phyloP scores from a whole-genome alignment of 2,329 filamentous ascomycete species.

The Hypomyces rosellus region DNA sequence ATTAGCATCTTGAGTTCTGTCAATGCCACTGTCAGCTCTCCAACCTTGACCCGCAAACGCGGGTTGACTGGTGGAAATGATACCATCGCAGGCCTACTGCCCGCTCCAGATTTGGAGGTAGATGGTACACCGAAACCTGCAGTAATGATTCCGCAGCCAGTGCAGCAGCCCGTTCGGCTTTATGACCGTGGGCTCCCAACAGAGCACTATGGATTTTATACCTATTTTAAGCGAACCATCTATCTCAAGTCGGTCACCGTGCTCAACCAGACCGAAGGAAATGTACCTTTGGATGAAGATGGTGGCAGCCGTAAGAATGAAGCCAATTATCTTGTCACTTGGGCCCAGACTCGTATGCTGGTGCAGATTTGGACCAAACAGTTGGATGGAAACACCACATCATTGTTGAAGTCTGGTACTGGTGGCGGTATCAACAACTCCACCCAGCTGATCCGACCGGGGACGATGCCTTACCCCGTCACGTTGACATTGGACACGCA shows the following conservation, averaged over 20 bases:
- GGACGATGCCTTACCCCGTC: slow-evolving; percentile 58
- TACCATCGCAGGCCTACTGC: slow-evolving; percentile 40
- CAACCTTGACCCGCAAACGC: slow-evolving; percentile 16
- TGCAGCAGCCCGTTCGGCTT: slow-evolving; percentile 73
- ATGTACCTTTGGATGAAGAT: slow-evolving; percentile 43
- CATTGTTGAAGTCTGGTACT: slow-evolving; percentile 23
- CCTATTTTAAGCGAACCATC: slow-evolving; percentile 81
- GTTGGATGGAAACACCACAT: slow-evolving; percentile 38
- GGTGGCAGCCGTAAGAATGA: slow-evolving; percentile 49
- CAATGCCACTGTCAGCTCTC: slow-evolving; percentile 26
- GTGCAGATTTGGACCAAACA: slow-evolving; percentile 59
- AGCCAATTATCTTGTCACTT: slow-evolving; percentile 51
- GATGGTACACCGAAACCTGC: slow-evolving; percentile 71
- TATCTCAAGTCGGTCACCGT: slow-evolving; percentile 60
- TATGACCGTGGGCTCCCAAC: slow-evolving; percentile 74
- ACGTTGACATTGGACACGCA: slow-evolving; percentile 57
- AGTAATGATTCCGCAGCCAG: slow-evolving; percentile 62
- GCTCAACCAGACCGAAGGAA: slow-evolving; percentile 39
- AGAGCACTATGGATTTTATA: slow-evolving; percentile 93
- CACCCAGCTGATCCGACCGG: slow-evolving; percentile 37
- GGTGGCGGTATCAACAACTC: slow-evolving; percentile 22
- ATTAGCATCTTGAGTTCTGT: slow-evolving; percentile 60
- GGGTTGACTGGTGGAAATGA: slow-evolving; percentile 8
- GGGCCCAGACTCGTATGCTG: slow-evolving; percentile 55
- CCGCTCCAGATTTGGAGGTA: slow-evolving; percentile 52